phyloP scores from a whole-genome alignment of 768 basidiomycete genomes.

The Naganishia kalamii region DNA sequence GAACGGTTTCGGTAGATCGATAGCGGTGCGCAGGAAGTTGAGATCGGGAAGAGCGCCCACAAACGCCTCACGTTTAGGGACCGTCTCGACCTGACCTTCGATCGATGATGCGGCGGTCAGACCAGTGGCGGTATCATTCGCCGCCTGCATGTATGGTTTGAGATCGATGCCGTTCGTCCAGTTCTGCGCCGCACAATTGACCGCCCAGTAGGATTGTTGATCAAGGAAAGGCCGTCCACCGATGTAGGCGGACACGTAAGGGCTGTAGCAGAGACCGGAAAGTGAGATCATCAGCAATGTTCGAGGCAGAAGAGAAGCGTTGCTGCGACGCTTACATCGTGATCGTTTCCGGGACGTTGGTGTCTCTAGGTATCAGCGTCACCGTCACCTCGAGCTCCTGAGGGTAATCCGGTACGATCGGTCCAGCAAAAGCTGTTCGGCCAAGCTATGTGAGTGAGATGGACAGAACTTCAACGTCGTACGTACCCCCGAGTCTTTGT shows the following conservation, averaged over 20 bases:
- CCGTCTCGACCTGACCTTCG: constrained; percentile 33
- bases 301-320: no score
- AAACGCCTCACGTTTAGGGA: constrained; percentile 29
- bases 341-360: constrained; percentile 52
- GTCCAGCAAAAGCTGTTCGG: constrained; percentile 31
- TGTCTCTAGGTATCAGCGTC: no score
- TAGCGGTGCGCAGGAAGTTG: constrained; percentile 45
- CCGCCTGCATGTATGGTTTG: constrained; percentile 27
- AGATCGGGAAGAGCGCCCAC: constrained; percentile 50
- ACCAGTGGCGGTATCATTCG: constrained; percentile 29
- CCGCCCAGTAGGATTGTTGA: constrained; percentile 53
- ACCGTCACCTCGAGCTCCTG: no score
- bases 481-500: constrained; percentile 52
- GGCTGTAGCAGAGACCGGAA: no score
- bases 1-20: constrained; percentile 53
- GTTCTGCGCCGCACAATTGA: constrained; percentile 56
- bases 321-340: no score
- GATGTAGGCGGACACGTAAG: no score
- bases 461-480: no score
- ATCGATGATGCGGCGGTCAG: constrained; percentile 42
- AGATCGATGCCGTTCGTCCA: constrained; percentile 55
- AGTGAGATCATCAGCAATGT: no score
- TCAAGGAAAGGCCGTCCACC: constrained; percentile 50
- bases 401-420: constrained; percentile 52
- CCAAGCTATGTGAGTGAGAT: constrained; percentile 43